These are phyloP conservation scores for Arctium lappa DNA, from an alignment of 129 eudicot genomes.

Conservation along the genomic window DNA sequence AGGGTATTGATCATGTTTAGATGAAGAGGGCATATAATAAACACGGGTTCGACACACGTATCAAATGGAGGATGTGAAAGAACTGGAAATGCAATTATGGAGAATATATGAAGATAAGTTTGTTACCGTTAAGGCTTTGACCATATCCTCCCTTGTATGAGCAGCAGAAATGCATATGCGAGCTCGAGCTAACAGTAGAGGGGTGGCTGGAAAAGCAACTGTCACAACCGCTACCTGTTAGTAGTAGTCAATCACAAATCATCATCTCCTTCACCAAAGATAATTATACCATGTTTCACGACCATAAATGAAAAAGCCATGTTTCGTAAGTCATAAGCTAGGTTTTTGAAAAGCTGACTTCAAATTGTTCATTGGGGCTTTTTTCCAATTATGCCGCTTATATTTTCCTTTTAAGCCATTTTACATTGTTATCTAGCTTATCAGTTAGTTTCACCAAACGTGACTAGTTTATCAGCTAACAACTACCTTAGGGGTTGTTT, in stretches of 20 bases:
- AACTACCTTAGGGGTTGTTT: too few relatives aligned
- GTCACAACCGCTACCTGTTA: slow-evolving; percentile 79
- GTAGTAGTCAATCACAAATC: neutral
- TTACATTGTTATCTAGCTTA: neutral
- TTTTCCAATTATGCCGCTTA: neutral
- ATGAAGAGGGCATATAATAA: too few relatives aligned
- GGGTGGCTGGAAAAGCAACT: slow-evolving; percentile 93
- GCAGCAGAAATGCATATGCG: slow-evolving; percentile 93
- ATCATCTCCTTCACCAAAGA: neutral
- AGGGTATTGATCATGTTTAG: too few relatives aligned
- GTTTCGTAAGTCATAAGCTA: too few relatives aligned
- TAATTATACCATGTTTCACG: neutral
- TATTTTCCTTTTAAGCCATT: neutral
- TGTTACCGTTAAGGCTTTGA: slow-evolving; percentile 70
- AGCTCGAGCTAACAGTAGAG: slow-evolving; percentile 76
- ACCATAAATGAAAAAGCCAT: too few relatives aligned
- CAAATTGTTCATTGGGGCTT: neutral
- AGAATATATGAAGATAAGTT: neutral
- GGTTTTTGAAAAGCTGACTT: neutral
- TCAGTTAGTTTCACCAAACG: neutral
- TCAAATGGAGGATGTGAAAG: neutral
- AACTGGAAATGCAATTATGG: neutral
- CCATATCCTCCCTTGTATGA: slow-evolving; percentile 80
- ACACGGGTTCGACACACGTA: too few relatives aligned
- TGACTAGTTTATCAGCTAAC: neutral